Evolutionary conservation across 805 yeast species (phyloP), one percentile per base, ranked within the genome.

Genomic region (Kluyveromyces starmeri): DNA sequence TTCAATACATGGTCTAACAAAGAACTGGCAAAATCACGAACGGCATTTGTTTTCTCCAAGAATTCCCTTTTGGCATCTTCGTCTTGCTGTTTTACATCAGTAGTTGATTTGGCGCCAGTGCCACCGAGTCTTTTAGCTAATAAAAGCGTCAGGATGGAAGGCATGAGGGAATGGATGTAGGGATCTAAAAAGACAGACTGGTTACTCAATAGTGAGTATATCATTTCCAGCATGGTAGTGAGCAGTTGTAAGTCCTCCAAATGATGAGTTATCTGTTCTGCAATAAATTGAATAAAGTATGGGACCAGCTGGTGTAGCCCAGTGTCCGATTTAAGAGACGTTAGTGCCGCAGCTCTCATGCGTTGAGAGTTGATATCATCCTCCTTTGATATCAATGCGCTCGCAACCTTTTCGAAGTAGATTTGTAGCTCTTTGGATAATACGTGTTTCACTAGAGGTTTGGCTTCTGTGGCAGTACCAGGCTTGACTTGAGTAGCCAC

Each of bases 261-360:
- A 50, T 85, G 89, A 52, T 84, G 80, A 1, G 97, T 84, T 37
- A 92, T 76, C 46, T 94, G 95, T 53, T 92, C 99, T 5, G 96
- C 94, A 22, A 86, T 84, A 52, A 92, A 88, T 53, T 92, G 97
- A 33, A 92, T 88, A 48, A 92, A 83, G 55, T 92, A 92, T 2
- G 99, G 99, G 4, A 94, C 92, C 32, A 92, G 62, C 59, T 92
- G 99, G 63, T 92, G 98, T 38, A 92, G 63, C 21, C 99, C 99
- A 2, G 96, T 95, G 54, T 92, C 99, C 20, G 83, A 78, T 39
- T 83, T 75, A 40, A 92, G 64, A 7, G 95, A 83, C 19, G 79
- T 77, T 36, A 92, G 65, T 2, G 96, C 96, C 0, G 96, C 92
- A 24, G 73, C 70, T 43, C 72, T 75, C 53, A 84, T 62, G 26